These are phyloP conservation scores for Lactifluus echinatus DNA, from an alignment of 768 basidiomycete species.

Conservation along the genomic window DNA sequence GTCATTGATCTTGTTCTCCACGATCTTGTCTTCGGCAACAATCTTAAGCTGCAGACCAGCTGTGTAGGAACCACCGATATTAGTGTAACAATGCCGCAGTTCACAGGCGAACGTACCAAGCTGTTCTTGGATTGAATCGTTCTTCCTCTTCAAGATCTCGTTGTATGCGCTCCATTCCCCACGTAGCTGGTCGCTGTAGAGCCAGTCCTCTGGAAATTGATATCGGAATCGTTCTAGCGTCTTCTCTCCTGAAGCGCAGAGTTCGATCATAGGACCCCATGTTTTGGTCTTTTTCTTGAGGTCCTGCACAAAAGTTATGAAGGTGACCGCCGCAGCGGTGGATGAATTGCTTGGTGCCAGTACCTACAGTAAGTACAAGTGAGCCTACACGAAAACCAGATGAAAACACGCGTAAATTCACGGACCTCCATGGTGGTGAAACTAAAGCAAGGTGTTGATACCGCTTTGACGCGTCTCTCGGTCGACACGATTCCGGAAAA, in stretches of 20 bases:
- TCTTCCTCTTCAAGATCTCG: constrained; percentile 96
- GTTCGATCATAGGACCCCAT: constrained; percentile 95
- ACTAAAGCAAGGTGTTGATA: constrained; percentile 11
- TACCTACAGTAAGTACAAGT: constrained; percentile 20
- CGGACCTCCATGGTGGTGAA: constrained; percentile 30
- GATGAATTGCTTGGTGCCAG: constrained; percentile 77
- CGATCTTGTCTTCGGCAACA: constrained; percentile 97
- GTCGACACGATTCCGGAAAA: constrained; percentile 7
- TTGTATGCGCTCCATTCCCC: constrained; percentile 99
- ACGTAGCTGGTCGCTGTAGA: constrained; percentile 93
- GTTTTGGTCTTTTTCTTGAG: constrained; percentile 92
- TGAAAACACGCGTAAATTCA: not conserved
- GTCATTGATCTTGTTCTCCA: constrained; percentile 92
- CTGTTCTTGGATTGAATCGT: constrained; percentile 97
- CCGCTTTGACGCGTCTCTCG: constrained; percentile 13
- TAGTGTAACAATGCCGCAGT: not conserved
- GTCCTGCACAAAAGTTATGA: constrained; percentile 99
- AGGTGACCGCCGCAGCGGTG: constrained; percentile 95
- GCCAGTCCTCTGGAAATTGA: constrained; percentile 96
- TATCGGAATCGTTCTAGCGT: constrained; percentile 94
- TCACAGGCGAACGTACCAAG: constrained; percentile 51
- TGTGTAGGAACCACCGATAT: constrained; percentile 25
- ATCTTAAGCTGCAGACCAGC: constrained; percentile 98
- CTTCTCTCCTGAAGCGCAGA: constrained; percentile 93
- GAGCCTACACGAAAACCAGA: constrained; percentile 1